Evolutionary conservation across 2,329 filamentous ascomycete species (phyloP), one percentile per base, ranked within the genome.

Genomic region (Cryphonectria carpinicola): DNA sequence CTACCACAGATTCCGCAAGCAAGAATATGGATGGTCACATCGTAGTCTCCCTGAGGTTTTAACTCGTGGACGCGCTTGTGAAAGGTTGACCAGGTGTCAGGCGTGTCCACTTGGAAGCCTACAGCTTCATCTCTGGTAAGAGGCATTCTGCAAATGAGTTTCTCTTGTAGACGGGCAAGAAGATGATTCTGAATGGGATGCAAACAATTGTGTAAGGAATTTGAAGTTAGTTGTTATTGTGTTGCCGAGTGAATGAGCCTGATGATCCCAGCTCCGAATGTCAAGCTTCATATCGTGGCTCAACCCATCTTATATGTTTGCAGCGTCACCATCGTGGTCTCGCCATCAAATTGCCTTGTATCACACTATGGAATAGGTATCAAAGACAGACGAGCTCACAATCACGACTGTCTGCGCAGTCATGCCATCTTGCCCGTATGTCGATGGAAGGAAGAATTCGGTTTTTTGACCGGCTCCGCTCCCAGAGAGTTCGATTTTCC

Each of bases 11-110:
- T 86, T 77, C 93, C 92, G 78, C 93, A 95, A 78, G 88, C 90
- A 75, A 94, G 90, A 77, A 97, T 91, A 84, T 95, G 92, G 82
- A 97, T 89, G 79, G 97, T 94, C 76, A 97, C 89, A 79, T 97
- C 94, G 81, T 93, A 88, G 79, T 95, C 93, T 74, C 91, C 93
- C 79, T 97, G 97, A 25, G 92, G 92, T 84, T 97, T 96, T 71
- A 95, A 90, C 76, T 90, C 88, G 84, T 93, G 94, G 84, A 95
- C 80, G 78, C 91, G 89, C 82, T 93, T 92, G 77, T 90, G 84
- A 77, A 90, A 89, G 71, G 90, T 84, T 74, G 87, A 81, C 85
- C 85, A 88, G 62, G 82, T 84, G 66, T 85, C 85, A 35, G 85
- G 80, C 68, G 83, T 83, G 70, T 86, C 80, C 76, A 89, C 85